A percentile compares a stretch with the other conserved stretches of the same genome.
phyloP scores from a whole-genome alignment of 2,329 filamentous ascomycete genomes.

The Sporothrix inflata region DNA sequence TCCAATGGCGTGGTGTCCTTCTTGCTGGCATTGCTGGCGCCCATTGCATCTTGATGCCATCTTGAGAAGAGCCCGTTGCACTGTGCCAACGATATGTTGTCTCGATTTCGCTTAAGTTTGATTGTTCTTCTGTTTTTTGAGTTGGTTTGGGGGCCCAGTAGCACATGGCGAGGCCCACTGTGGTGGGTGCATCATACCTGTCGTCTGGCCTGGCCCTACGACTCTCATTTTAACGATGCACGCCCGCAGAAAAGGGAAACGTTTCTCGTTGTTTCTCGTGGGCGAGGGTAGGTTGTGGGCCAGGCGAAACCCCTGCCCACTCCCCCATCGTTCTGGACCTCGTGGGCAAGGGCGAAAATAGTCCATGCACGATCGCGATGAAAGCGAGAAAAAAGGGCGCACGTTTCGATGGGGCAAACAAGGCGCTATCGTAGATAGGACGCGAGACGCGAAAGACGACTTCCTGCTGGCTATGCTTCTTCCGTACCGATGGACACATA shows the following conservation, averaged over 20 bases:
- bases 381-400: neutral
- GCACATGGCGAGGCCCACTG: constrained; percentile 9
- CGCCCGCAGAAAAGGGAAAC: neutral
- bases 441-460: constrained; percentile 6
- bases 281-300: too few relatives aligned
- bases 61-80: neutral
- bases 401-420: neutral
- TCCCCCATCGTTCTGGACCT: neutral
- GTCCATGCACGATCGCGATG: constrained; percentile 13
- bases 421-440: neutral
- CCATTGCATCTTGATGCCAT: neutral
- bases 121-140: neutral
- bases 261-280: neutral
- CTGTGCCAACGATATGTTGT: too few relatives aligned
- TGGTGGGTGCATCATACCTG: neutral
- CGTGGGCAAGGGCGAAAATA: neutral
- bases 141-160: neutral
- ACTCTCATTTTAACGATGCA: neutral
- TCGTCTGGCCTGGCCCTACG: neutral
- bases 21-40: too few relatives aligned
- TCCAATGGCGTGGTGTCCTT: neutral
- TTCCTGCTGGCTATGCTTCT: too few relatives aligned
- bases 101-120: neutral
- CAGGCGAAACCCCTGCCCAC: neutral
- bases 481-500: neutral